Evolutionary conservation across 2,329 filamentous ascomycete genomes (phyloP).

Genomic region (Piedraia hortae): DNA sequence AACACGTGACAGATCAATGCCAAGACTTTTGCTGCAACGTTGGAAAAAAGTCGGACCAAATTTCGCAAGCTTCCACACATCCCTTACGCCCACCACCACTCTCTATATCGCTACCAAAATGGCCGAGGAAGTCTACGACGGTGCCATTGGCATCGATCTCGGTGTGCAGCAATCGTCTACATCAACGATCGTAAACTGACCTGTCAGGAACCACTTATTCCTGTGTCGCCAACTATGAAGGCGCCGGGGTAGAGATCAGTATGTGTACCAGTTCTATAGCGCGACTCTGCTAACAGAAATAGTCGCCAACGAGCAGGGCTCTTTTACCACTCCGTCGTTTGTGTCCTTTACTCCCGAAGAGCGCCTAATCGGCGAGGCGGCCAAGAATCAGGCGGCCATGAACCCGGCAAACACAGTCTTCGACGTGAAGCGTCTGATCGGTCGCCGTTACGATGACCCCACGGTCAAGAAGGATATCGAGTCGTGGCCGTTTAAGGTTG

Average conservation of each 20-base stretch:
- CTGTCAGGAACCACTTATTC: slow-evolving; percentile 87
- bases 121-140: slow-evolving; percentile 96
- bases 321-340: slow-evolving; percentile 95
- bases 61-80: no score
- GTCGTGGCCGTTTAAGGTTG: slow-evolving; percentile 97
- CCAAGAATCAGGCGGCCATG: slow-evolving; percentile 99
- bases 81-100: slow-evolving; percentile 1
- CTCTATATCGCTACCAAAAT: slow-evolving; percentile 26
- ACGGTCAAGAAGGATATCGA: slow-evolving; percentile 97
- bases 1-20: no score
- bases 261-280: slow-evolving; percentile 20
- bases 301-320: slow-evolving; percentile 97
- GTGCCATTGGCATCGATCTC: slow-evolving; percentile 99
- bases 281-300: slow-evolving; percentile 1
- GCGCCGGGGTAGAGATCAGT: slow-evolving; percentile 98
- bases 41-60: no score
- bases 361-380: slow-evolving; percentile 95
- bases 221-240: slow-evolving; percentile 97
- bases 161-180: no score
- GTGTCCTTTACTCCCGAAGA: slow-evolving; percentile 97
- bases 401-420: slow-evolving; percentile 97
- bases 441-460: slow-evolving; percentile 79
- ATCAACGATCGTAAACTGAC: no score
- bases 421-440: slow-evolving; percentile 97
- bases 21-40: no score